phyloP scores from a whole-genome alignment of 139 green algal species.

The Chlorokybus atmophyticus region DNA sequence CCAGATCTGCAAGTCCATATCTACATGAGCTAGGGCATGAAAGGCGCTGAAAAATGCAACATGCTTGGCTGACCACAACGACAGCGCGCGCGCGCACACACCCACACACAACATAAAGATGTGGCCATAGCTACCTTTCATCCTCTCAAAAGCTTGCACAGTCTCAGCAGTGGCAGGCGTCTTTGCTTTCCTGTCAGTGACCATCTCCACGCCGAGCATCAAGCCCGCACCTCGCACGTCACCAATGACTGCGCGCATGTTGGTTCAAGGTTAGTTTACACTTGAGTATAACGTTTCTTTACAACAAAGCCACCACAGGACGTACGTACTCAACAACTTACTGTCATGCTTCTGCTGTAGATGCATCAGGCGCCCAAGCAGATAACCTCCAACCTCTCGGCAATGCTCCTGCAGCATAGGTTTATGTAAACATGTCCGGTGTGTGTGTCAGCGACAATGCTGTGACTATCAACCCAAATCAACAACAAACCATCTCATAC shows the following conservation, averaged over 20 bases:
- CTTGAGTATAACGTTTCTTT: too few relatives aligned
- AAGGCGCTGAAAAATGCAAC: neutral
- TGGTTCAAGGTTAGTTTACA: too few relatives aligned
- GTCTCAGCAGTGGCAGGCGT: slow-evolving; percentile 64
- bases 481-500: neutral
- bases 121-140: slow-evolving; percentile 45
- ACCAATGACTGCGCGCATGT: slow-evolving; percentile 83
- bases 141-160: slow-evolving; percentile 62
- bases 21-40: neutral
- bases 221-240: slow-evolving; percentile 80
- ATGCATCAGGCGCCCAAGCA: slow-evolving; percentile 5
- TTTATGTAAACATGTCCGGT: neutral
- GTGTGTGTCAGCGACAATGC: neutral
- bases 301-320: too few relatives aligned
- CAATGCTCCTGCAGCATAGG: slow-evolving; percentile 41
- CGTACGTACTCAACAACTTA: too few relatives aligned
- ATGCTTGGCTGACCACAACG: neutral
- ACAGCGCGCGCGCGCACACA: neutral
- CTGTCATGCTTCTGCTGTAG: slow-evolving; percentile 26
- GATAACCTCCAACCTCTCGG: slow-evolving; percentile 12
- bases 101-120: too few relatives aligned
- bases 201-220: slow-evolving; percentile 92
- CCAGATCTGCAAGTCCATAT: slow-evolving; percentile 44
- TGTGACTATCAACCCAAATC: neutral
- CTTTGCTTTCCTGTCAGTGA: slow-evolving; percentile 80